A percentile compares a stretch with the other conserved stretches of the same genome.
Evolutionary conservation across 805 yeast genomes (phyloP).

Genomic region (Kregervanrija pseudodelftensis): DNA sequence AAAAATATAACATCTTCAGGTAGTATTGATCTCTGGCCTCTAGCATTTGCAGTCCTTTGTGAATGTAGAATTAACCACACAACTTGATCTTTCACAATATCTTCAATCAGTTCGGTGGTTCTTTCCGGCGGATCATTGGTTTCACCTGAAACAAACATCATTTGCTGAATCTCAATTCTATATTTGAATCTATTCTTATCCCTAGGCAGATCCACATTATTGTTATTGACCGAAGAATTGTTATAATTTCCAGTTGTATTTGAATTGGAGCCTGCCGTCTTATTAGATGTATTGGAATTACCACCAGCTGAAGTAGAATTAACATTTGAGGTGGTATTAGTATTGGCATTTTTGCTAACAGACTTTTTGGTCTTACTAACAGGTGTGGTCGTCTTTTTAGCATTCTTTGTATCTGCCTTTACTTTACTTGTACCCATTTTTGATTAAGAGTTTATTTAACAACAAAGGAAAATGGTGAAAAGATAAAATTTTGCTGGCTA

Average conservation of each 20-base stretch:
- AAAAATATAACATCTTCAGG: slow-evolving; percentile 92
- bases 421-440: not conserved
- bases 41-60: slow-evolving; percentile 62
- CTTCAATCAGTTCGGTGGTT: slow-evolving; percentile 89
- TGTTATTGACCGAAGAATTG: not conserved
- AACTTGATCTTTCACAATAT: slow-evolving; percentile 91
- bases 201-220: slow-evolving; percentile 6
- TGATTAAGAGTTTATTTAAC: no score
- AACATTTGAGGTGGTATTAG: no score
- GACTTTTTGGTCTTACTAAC: not conserved
- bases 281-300: not conserved
- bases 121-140: slow-evolving; percentile 90
- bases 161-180: slow-evolving; percentile 89
- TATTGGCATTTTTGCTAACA: not conserved
- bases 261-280: not conserved
- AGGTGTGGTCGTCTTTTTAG: not conserved
- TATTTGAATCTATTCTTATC: slow-evolving; percentile 55
- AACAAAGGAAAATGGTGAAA: no score
- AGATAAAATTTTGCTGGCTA: no score
- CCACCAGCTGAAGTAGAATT: not conserved
- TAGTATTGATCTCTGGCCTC: slow-evolving; percentile 79
- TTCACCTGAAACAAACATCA: slow-evolving; percentile 98
- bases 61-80: slow-evolving; percentile 75
- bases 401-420: not conserved
- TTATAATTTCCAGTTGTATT: not conserved